Base-by-base conservation (phyloP, 495 filamentous ascomycete genomes). In the Penicillium maclennaniae region DNA sequence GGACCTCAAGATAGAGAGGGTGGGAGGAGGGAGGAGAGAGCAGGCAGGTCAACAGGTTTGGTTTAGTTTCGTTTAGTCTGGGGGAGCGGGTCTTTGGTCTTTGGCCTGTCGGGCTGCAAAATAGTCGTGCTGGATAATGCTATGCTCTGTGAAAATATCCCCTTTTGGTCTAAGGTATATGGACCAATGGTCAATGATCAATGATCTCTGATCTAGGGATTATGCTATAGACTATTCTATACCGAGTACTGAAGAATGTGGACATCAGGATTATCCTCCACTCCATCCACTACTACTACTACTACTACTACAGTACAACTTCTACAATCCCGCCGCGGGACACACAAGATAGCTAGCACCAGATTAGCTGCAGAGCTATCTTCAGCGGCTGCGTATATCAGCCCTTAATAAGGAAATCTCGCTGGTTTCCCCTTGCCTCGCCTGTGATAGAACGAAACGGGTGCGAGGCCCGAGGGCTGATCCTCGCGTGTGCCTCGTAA, bases 21-120 rank as follows among this genome's bases (percentile, higher is more conserved):
- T 36, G 28, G 44, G 54, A 36, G 43, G 31, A 48, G 26, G 45
- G 54, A 55, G 41, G 59, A 49, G 27, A 34, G 40, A 27, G 45
- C 15, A 45, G 47, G 28, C 26, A 46, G 40, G 48, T 31, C 38
- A 50, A 23, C 26, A 43, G 40, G 48, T 31, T 38, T 27, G 42
- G 42, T 20, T 45, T 53, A 54, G 61, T 53, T 25, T 51, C 58
- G 42, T 37, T 62, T 59, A 59, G 59, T 62, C 59, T 62, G 60
- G 60, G 60, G 56, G 50, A 51, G 42, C 46, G 41, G 55, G 61
- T 55, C 31, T 34, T 34, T 58, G 61, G 58, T 60, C 53, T 51
- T 21, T n/a, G 43, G 41, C 42, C 16, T 20, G 15, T 23, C 23
- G 23, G 23, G 23, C 23, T 23, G 23, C 23, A 23, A 23, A 23